Conservation (phyloP, 2,329 filamentous ascomycete species). For the Amauroascus niger region DNA sequence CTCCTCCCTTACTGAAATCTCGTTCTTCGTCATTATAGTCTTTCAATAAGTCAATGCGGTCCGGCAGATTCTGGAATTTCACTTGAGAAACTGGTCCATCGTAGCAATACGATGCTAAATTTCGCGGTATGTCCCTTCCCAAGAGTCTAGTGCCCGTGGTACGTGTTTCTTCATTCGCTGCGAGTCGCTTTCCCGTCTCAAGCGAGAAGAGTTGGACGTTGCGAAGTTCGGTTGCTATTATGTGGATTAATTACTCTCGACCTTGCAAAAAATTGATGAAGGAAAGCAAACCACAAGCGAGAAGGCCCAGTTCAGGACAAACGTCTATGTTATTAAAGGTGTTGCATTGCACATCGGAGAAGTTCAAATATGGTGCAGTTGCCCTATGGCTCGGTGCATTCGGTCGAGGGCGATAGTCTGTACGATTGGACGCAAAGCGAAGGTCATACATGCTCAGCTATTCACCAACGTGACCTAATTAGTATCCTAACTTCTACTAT, state of each 20-base stretch:
- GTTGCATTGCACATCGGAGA: constrained; percentile 26
- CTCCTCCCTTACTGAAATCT: constrained; percentile 7
- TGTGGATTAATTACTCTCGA: constrained; percentile 2
- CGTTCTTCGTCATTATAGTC: constrained; percentile 3
- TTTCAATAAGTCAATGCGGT: constrained; percentile 6
- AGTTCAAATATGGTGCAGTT: constrained; percentile 30
- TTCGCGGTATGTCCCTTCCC: neutral
- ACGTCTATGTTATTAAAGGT: constrained; percentile 29
- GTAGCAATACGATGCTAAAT: constrained; percentile 17
- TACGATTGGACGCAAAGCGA: constrained; percentile 26
- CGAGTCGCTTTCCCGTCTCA: constrained; percentile 25
- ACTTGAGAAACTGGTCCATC: constrained; percentile 23
- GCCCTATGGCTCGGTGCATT: constrained; percentile 23
- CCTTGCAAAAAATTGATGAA: neutral
- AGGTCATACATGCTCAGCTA: constrained; percentile 38
- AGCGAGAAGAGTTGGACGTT: constrained; percentile 33
- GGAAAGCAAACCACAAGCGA: constrained; percentile 29
- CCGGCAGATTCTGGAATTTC: constrained; percentile 25
- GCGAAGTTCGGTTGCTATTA: constrained; percentile 26
- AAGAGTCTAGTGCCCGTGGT: neutral
- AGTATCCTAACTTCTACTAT: neutral
- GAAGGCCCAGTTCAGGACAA: constrained; percentile 30
- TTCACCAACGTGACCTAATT: neutral
- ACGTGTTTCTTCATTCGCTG: neutral
- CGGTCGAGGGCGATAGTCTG: constrained; percentile 25